These are phyloP conservation scores for Paecilomyces sp. DNA, from an alignment of 2,329 filamentous ascomycete genomes.

Conservation along the genomic window DNA sequence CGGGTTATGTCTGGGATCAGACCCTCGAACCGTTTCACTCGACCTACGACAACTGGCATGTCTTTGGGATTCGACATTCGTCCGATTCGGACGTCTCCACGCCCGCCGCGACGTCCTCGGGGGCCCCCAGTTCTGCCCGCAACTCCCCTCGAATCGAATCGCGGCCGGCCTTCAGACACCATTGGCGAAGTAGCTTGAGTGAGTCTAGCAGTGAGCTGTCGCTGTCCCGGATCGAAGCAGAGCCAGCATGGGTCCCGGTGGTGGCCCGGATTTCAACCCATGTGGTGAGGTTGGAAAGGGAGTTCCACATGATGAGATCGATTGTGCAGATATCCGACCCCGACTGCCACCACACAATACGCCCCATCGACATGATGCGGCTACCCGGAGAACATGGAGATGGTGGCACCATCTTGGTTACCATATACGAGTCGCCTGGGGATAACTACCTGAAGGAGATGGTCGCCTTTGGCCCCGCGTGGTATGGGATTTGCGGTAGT, in stretches of 20 bases:
- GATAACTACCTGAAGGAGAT: constrained; percentile 63
- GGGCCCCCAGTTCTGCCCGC: constrained; percentile 35
- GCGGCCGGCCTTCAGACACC: constrained; percentile 32
- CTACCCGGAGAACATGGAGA: constrained; percentile 63
- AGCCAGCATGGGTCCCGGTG: constrained; percentile 52
- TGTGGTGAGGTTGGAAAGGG: constrained; percentile 73
- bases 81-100: constrained; percentile 41
- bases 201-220: constrained; percentile 39
- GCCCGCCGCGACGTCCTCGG: constrained; percentile 39
- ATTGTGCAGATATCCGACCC: constrained; percentile 66
- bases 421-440: constrained; percentile 74
- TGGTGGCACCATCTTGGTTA: constrained; percentile 63
- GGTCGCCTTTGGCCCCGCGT: constrained; percentile 71
- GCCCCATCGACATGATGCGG: constrained; percentile 71
- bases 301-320: constrained; percentile 74
- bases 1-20: constrained; percentile 72
- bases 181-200: constrained; percentile 48
- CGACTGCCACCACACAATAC: constrained; percentile 66
- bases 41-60: constrained; percentile 86
- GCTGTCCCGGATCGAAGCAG: constrained; percentile 30
- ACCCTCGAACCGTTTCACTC: constrained; percentile 42
- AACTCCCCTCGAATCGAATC: constrained; percentile 37
- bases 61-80: constrained; percentile 55
- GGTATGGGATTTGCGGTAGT: constrained; percentile 51
- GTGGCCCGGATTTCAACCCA: constrained; percentile 79